Evolutionary conservation across 2,329 filamentous ascomycete species (phyloP).

Genomic region (Aspergillus fijiensis): DNA sequence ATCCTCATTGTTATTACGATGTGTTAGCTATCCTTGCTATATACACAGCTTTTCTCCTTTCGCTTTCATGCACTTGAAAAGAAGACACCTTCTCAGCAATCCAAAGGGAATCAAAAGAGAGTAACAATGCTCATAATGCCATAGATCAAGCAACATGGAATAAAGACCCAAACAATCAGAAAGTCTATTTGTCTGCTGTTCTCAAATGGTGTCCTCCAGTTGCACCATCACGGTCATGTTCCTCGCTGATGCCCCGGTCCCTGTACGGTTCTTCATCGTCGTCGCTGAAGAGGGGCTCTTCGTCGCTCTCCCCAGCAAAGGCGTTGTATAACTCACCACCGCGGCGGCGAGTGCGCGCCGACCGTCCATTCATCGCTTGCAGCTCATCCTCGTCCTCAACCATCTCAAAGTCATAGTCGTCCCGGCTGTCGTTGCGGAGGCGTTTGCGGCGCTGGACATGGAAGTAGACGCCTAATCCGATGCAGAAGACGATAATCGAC

Average conservation of each 20-base stretch:
- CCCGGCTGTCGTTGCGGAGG: conserved; percentile 69
- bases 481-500: conserved; percentile 83
- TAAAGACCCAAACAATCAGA: not conserved
- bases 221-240: conserved; percentile 18
- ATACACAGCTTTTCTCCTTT: conserved; percentile 8
- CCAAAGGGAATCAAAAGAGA: not conserved
- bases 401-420: conserved; percentile 92
- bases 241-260: conserved; percentile 29
- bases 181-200: conserved; percentile 8
- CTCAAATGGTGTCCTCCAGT: conserved; percentile 17
- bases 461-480: conserved; percentile 76
- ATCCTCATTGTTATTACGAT: not conserved
- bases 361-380: conserved; percentile 48
- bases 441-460: conserved; percentile 75
- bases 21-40: not conserved
- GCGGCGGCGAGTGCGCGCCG: conserved; percentile 52
- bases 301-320: conserved; percentile 89
- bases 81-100: not conserved
- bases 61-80: not conserved
- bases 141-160: not conserved
- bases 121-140: not conserved
- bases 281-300: conserved; percentile 56
- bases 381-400: conserved; percentile 74
- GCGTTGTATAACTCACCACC: conserved; percentile 96
- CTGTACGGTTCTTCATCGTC: conserved; percentile 41